phyloP scores from a whole-genome alignment of 768 basidiomycete genomes.

The Podaxis mareebaensis region DNA sequence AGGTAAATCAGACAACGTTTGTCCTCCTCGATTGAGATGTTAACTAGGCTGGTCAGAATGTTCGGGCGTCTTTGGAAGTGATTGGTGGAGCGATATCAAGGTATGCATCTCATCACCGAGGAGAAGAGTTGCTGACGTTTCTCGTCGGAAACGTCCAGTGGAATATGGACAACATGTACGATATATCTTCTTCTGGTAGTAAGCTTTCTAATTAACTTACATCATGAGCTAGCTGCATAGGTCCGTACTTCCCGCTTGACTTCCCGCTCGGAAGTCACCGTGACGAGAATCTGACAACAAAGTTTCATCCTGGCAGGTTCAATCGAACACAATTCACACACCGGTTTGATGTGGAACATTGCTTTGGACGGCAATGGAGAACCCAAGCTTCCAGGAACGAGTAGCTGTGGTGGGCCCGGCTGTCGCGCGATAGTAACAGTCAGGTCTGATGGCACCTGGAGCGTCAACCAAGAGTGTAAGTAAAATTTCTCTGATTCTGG shows the following conservation, averaged over 20 bases:
- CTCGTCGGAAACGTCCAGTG: slow-evolving; percentile 38
- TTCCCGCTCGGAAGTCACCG: neutral
- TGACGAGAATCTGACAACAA: neutral
- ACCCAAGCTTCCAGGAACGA: slow-evolving; percentile 60
- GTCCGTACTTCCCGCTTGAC: slow-evolving; percentile 18
- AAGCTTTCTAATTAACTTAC: neutral
- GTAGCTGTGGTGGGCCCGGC: slow-evolving; percentile 56
- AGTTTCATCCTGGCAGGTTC: slow-evolving; percentile 28
- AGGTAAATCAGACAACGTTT: slow-evolving; percentile 22
- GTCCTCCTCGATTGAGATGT: neutral
- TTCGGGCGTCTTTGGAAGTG: slow-evolving; percentile 55
- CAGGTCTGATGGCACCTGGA: slow-evolving; percentile 59
- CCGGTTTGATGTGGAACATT: slow-evolving; percentile 72
- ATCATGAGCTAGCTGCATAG: slow-evolving; percentile 21
- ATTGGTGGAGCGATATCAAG: slow-evolving; percentile 81
- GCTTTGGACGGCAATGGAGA: slow-evolving; percentile 59
- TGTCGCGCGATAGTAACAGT: slow-evolving; percentile 68
- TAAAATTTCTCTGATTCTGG: slow-evolving; percentile 12
- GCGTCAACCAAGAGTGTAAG: slow-evolving; percentile 71
- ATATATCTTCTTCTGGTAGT: neutral
- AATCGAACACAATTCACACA: slow-evolving; percentile 38
- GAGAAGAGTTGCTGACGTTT: neutral
- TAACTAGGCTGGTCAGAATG: slow-evolving; percentile 45
- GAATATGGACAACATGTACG: slow-evolving; percentile 65
- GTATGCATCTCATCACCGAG: slow-evolving; percentile 29